Conservation (phyloP, 1,284 basidiomycete genomes). For the Trametes pubescens region DNA sequence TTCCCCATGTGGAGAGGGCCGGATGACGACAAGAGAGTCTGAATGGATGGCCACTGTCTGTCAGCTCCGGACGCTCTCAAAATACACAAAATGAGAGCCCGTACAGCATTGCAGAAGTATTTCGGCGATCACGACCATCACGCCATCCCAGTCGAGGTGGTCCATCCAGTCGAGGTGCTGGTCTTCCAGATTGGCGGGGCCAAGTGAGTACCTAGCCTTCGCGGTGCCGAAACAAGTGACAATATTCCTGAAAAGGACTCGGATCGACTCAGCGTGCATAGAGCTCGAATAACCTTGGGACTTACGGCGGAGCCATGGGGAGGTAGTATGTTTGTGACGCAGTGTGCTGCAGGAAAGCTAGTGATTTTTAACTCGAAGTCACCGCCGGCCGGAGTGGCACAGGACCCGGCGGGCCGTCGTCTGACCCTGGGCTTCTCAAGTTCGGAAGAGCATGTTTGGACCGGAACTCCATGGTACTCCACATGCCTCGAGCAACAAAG, state of each 20-base stretch:
- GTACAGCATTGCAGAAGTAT: neutral
- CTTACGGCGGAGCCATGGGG: too few species aligned
- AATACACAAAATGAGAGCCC: neutral
- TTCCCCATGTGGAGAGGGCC: neutral
- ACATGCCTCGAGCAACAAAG: too few species aligned
- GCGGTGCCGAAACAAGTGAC: neutral
- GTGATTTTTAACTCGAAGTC: too few species aligned
- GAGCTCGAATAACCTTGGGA: neutral
- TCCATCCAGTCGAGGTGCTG: neutral
- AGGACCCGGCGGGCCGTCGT: too few species aligned
- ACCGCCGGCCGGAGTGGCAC: too few species aligned
- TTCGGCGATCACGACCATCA: neutral
- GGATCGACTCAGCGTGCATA: too few species aligned
- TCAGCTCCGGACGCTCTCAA: neutral
- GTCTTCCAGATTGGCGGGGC: neutral
- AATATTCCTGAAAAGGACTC: neutral
- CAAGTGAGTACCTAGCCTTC: constrained; percentile 1
- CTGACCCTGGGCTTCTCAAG: too few species aligned
- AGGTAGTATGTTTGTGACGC: too few species aligned
- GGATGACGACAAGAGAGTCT: neutral
- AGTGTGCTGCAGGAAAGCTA: too few species aligned
- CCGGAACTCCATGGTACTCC: too few species aligned
- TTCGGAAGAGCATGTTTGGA: too few species aligned
- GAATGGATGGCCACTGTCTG: neutral
- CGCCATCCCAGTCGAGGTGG: neutral